Evolutionary conservation across 208 protist species (phyloP).

Genomic region (Acanthamoeba culbertsoni): DNA sequence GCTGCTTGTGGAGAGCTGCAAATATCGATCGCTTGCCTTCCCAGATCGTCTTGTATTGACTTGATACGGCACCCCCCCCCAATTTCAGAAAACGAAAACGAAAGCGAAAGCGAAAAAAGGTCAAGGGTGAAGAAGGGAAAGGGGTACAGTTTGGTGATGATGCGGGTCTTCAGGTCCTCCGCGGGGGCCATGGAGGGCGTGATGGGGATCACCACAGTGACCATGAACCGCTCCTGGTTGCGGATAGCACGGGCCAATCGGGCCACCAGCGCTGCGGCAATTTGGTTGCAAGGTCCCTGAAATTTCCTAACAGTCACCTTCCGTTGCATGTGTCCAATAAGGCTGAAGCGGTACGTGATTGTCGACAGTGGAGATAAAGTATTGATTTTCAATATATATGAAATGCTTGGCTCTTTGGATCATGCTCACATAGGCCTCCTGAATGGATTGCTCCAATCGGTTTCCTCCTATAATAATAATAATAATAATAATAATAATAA

Average conservation of each 20-base stretch:
- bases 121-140: background rate
- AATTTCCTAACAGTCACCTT: too few species aligned
- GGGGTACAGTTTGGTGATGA: constrained; percentile 48
- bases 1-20: background rate
- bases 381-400: constrained; percentile 81
- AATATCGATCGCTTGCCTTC: constrained; percentile 39
- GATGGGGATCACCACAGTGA: constrained; percentile 67
- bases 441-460: constrained; percentile 23
- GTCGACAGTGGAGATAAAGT: constrained; percentile 65
- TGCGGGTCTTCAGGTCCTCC: constrained; percentile 23
- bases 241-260: constrained; percentile 51
- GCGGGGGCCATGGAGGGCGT: constrained; percentile 25
- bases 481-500: background rate
- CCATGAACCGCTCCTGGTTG: constrained; percentile 51
- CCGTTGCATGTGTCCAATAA: background rate
- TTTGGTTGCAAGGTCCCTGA: constrained; percentile 59
- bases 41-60: constrained; percentile 49
- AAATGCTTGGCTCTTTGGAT: constrained; percentile 73
- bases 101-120: background rate
- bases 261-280: constrained; percentile 64
- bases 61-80: background rate
- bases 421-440: constrained; percentile 68
- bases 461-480: background rate
- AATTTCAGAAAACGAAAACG: too few species aligned
- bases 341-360: background rate